Evolutionary conservation across 495 filamentous ascomycete genomes (phyloP).

Genomic region (Podospora bellae-mahoneyi): DNA sequence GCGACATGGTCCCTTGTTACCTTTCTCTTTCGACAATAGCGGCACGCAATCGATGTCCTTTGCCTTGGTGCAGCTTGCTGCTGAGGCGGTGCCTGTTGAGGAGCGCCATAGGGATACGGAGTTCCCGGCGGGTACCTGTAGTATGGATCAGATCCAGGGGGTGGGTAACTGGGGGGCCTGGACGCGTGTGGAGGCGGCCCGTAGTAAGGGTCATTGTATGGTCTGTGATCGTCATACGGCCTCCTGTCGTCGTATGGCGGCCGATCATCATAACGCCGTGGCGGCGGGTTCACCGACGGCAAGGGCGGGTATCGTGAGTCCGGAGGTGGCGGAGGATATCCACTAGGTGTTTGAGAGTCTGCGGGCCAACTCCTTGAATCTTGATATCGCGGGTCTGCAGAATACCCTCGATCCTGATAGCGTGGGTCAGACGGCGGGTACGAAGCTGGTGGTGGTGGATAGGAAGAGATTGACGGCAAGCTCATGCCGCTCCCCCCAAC

Average conservation of each 20-base stretch:
- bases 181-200: conserved; percentile 13
- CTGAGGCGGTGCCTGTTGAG: conserved; percentile 26
- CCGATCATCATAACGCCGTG: conserved; percentile 15
- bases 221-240: conserved; percentile 20
- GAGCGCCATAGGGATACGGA: conserved; percentile 19
- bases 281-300: conserved; percentile 17
- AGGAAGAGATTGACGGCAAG: conserved; percentile 34
- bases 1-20: not conserved
- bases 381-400: conserved; percentile 24
- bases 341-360: conserved; percentile 1
- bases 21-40: conserved; percentile 51
- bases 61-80: conserved; percentile 45
- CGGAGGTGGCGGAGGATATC: conserved; percentile 14
- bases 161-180: conserved; percentile 22
- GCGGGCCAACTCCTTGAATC: conserved; percentile 24
- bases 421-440: conserved; percentile 19
- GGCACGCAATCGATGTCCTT: conserved; percentile 51
- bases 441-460: conserved; percentile 9
- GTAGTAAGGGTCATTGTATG: conserved; percentile 6
- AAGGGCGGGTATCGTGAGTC: conserved; percentile 22
- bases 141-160: conserved; percentile 21
- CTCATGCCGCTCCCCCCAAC: conserved; percentile 30
- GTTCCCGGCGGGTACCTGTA: conserved; percentile 19
- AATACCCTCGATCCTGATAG: conserved; percentile 17
- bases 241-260: conserved; percentile 19